phyloP scores from a whole-genome alignment of 202 grass and related monocot species.

The Carex arenaria region DNA sequence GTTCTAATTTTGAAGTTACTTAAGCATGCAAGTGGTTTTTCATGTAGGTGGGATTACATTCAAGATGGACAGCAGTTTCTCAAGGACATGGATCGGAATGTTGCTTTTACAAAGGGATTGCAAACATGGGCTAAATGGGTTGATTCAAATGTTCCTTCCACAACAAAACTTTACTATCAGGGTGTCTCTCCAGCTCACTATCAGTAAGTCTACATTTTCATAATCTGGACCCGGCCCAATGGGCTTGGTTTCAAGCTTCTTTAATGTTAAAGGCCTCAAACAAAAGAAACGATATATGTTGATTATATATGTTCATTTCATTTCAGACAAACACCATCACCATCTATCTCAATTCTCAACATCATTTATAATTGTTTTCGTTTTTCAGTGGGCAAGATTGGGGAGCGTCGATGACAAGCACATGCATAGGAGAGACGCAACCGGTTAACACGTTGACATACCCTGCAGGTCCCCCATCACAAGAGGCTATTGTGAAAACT shows the following conservation, averaged over 20 bases:
- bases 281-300: neutral
- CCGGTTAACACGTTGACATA: conserved; percentile 45
- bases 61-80: conserved; percentile 36
- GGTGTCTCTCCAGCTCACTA: conserved; percentile 77
- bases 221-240: neutral
- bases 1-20: neutral
- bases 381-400: conserved; percentile 55
- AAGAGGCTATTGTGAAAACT: conserved; percentile 46
- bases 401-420: conserved; percentile 41
- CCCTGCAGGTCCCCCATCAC: conserved; percentile 42
- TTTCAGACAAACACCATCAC: neutral
- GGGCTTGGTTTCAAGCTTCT: neutral
- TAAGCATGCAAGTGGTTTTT: neutral
- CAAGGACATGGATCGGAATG: conserved; percentile 68
- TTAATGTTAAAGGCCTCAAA: neutral
- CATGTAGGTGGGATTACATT: conserved; percentile 75
- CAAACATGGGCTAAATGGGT: conserved; percentile 78
- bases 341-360: neutral
- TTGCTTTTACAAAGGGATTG: conserved; percentile 60
- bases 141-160: conserved; percentile 43
- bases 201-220: conserved; percentile 34
- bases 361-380: neutral
- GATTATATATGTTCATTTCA: no score
- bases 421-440: conserved; percentile 62
- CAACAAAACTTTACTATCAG: conserved; percentile 69